A percentile compares a stretch with the other conserved stretches of the same genome.
Conservation (phyloP, 2,329 filamentous ascomycete species). For the Claviceps sp. region DNA sequence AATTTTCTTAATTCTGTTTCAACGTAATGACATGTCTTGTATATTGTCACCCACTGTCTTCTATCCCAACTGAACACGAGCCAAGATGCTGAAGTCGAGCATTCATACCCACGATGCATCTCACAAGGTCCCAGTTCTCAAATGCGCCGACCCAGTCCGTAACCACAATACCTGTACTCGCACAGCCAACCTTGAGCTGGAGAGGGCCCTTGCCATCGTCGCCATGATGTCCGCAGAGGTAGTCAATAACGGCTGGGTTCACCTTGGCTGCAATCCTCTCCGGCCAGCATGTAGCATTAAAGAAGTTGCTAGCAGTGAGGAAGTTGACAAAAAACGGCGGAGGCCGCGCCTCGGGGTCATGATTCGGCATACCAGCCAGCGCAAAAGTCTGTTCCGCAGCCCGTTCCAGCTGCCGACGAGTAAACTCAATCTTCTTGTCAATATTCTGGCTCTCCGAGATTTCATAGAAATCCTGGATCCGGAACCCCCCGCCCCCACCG, state of each 20-base stretch:
- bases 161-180: conserved; percentile 74
- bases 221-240: conserved; percentile 45
- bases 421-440: conserved; percentile 63
- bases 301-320: conserved; percentile 84
- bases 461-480: conserved; percentile 92
- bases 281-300: conserved; percentile 83
- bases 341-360: conserved; percentile 15
- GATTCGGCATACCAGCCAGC: conserved; percentile 23
- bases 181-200: conserved; percentile 48
- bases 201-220: conserved; percentile 35
- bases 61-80: conserved; percentile 10
- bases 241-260: conserved; percentile 61
- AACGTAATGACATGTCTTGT: too few species aligned
- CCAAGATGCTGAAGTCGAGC: conserved; percentile 43
- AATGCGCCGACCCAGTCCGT: conserved; percentile 84
- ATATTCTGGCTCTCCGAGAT: conserved; percentile 64
- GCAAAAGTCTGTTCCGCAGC: conserved; percentile 40
- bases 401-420: conserved; percentile 62
- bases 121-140: conserved; percentile 82
- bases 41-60: too few species aligned
- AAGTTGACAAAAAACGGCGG: conserved; percentile 82
- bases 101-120: conserved; percentile 87
- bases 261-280: conserved; percentile 78
- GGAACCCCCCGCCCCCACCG: conserved; percentile 57
- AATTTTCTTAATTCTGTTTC: too few species aligned